Conservation (phyloP, 2,329 filamentous ascomycete genomes). For the Colletotrichum sp. region DNA sequence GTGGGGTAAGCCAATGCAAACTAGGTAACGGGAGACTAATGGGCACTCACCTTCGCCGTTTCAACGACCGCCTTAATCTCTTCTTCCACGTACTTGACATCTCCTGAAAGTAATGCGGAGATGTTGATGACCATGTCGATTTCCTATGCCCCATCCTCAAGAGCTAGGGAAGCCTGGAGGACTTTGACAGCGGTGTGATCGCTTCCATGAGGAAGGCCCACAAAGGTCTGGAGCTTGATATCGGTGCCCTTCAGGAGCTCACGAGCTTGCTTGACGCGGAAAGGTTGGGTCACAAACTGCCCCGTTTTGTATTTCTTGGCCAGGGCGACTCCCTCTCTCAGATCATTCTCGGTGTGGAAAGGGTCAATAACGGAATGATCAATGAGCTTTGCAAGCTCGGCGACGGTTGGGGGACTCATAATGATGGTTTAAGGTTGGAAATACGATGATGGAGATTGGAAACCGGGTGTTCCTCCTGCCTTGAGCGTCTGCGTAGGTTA, state of each 20-base stretch:
- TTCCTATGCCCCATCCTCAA: constrained; percentile 52
- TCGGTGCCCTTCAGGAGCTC: constrained; percentile 48
- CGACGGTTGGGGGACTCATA: constrained; percentile 31
- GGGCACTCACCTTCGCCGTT: constrained; percentile 42
- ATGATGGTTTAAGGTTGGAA: not conserved
- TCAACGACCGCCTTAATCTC: constrained; percentile 58
- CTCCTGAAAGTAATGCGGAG: constrained; percentile 60
- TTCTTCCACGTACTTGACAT: constrained; percentile 60
- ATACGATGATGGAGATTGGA: not conserved
- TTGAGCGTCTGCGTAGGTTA: not conserved
- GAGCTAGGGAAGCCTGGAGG: constrained; percentile 53
- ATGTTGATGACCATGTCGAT: constrained; percentile 68
- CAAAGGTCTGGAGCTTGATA: constrained; percentile 60
- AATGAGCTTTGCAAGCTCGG: constrained; percentile 57
- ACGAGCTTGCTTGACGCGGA: constrained; percentile 53
- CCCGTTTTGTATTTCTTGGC: constrained; percentile 53
- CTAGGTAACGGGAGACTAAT: constrained; percentile 16
- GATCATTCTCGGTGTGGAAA: constrained; percentile 61
- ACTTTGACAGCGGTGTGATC: constrained; percentile 59
- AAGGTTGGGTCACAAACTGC: constrained; percentile 64
- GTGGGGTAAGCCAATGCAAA: not conserved
- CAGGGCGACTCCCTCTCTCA: constrained; percentile 52
- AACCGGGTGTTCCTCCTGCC: not conserved
- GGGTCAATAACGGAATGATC: constrained; percentile 68
- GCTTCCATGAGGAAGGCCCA: constrained; percentile 66